These are phyloP conservation scores for Ascobolus immersus DNA, from an alignment of 495 filamentous ascomycete species.

Conservation along the genomic window DNA sequence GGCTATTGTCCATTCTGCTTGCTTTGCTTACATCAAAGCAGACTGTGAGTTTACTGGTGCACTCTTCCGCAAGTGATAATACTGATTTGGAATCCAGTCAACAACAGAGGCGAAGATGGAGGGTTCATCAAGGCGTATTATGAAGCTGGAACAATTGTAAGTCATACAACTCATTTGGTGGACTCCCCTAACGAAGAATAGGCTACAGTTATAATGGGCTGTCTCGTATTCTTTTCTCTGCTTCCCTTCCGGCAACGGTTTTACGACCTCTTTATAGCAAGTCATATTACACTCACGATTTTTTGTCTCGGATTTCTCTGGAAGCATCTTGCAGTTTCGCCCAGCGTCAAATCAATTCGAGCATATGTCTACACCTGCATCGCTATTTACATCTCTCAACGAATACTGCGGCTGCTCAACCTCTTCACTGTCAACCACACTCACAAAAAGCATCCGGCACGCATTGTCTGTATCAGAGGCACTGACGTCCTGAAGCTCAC, in stretches of 20 bases:
- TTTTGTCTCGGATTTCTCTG: constrained; percentile 26
- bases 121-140: constrained; percentile 13
- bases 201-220: constrained; percentile 25
- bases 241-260: constrained; percentile 22
- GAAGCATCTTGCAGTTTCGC: constrained; percentile 28
- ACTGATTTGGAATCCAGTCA: too few species aligned
- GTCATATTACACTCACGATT: constrained; percentile 28
- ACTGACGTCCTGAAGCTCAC: constrained; percentile 27
- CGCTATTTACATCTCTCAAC: constrained; percentile 26
- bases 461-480: constrained; percentile 21
- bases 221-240: constrained; percentile 23
- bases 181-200: too few species aligned
- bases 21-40: too few species aligned
- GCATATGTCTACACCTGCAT: constrained; percentile 28
- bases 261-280: constrained; percentile 30
- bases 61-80: too few species aligned
- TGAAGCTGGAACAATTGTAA: constrained; percentile 14
- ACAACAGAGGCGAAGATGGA: constrained; percentile 7
- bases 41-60: too few species aligned
- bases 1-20: constrained; percentile 24
- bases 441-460: constrained; percentile 16
- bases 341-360: constrained; percentile 25
- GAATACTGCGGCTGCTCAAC: constrained; percentile 23
- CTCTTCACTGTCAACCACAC: constrained; percentile 27
- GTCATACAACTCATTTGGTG: too few species aligned